A percentile compares a stretch with the other conserved stretches of the same genome.
These are phyloP conservation scores for Camellia lanceoleosa DNA, from an alignment of 148 eudicot genomes.

Conservation along the genomic window DNA sequence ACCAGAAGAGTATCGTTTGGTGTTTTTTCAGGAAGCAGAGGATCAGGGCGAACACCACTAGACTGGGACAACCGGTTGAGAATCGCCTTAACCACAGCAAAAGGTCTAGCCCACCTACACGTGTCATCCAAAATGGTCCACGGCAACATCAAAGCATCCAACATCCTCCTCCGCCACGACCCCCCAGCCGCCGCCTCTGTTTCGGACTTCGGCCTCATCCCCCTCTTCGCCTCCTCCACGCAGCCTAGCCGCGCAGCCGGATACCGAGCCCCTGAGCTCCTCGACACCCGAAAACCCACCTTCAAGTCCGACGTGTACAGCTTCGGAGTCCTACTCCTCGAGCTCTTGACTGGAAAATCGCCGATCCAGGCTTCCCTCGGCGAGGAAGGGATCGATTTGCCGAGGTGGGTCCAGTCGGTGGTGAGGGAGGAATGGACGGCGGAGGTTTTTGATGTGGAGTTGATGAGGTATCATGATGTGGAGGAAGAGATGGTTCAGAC, in stretches of 20 bases:
- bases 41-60: conserved; percentile 75
- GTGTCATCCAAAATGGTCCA: conserved; percentile 60
- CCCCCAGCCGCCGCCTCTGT: conserved; percentile 36
- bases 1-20: background rate
- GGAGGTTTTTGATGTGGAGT: conserved; percentile 94
- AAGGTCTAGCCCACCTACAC: conserved; percentile 78
- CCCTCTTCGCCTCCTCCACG: conserved; percentile 37
- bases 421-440: conserved; percentile 99
- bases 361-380: conserved; percentile 95
- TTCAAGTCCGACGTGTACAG: conserved; percentile 87
- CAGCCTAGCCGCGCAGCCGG: conserved; percentile 65
- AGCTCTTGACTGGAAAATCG: conserved; percentile 85
- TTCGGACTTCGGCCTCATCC: conserved; percentile 67
- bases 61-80: conserved; percentile 89
- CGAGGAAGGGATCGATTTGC: conserved; percentile 93
- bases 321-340: conserved; percentile 76
- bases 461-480: conserved; percentile 83
- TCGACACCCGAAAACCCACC: conserved; percentile 74
- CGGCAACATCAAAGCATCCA: conserved; percentile 89
- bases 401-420: conserved; percentile 97
- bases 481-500: conserved; percentile 99
- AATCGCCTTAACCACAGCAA: conserved; percentile 64
- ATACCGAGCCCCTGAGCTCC: conserved; percentile 87
- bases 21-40: conserved; percentile 71
- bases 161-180: conserved; percentile 62